Base-by-base conservation (phyloP, 1,284 basidiomycete species). In the Cryptococcus maquisensis region DNA sequence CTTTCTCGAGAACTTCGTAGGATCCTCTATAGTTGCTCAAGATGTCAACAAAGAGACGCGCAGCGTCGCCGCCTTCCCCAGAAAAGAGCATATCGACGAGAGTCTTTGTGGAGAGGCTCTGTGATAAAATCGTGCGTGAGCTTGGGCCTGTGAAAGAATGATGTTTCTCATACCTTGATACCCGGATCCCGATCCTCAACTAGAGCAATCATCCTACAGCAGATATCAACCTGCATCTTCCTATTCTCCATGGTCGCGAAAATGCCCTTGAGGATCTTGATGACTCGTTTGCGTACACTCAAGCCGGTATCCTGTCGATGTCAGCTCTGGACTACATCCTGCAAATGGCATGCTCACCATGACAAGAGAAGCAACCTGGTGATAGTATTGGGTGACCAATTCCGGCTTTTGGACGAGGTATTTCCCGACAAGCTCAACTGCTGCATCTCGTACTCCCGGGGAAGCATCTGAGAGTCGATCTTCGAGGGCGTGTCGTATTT, bases 401-500 rank as follows among this genome's bases (percentile, higher is more conserved):
- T 86, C 84, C 0, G 90, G 88, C 3, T 87, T 86, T 55, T 90
- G 86, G 24, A 94, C 83, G 75, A 98, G 86, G 68, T 97, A 96
- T 76, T 91, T 95, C 26, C 95, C 93, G 55, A 98, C 88, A 47
- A 98, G 79, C 59, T 96, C 93, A 8, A 98, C 88, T 5, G 95
- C 92, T 5, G 91, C 90, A 73, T 99, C 96, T 36, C 95, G 86
- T 18, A 98, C 96, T 24, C 88, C 87, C 1, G 94, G 86, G 0
- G 94, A 97, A 54, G 83, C 86, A 67, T 99, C 95, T 3, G 88
- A 79, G 18, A 98, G 81, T 67, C 95, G 88, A 21, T 84, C 84
- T 74, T 96, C 91, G 60, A 99, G 91, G 0, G 88, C 85, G 41
- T 81, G 79, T 21, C 86, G 84, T 38, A 93, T 89, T 62, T 84